Evolutionary conservation across 2,329 filamentous ascomycete species (phyloP).

Genomic region (Colletotrichum navitas): DNA sequence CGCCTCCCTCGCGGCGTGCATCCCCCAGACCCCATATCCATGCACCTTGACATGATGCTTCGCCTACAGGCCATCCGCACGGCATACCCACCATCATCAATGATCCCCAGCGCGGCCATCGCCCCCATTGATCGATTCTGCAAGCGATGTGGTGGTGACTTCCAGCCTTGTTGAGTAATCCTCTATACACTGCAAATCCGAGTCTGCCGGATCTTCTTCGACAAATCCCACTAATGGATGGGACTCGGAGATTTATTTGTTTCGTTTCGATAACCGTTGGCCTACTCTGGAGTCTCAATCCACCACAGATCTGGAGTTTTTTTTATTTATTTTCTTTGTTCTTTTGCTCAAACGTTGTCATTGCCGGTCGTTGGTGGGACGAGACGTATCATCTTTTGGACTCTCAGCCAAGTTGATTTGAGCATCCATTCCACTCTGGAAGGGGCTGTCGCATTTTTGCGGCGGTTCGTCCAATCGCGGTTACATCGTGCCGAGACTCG

Average conservation of each 20-base stretch:
- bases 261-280: slow-evolving; percentile 29
- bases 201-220: slow-evolving; percentile 12
- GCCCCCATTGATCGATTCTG: slow-evolving; percentile 7
- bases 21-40: slow-evolving; percentile 7
- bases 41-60: slow-evolving; percentile 12
- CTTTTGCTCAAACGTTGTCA: slow-evolving; percentile 4
- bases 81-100: slow-evolving; percentile 21
- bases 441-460: slow-evolving; percentile 8
- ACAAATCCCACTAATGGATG: slow-evolving; percentile 20
- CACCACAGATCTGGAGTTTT: no score
- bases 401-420: slow-evolving; percentile 16
- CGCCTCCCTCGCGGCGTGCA: slow-evolving; percentile 7
- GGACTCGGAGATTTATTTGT: slow-evolving; percentile 37
- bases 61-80: slow-evolving; percentile 25
- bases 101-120: slow-evolving; percentile 7
- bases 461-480: slow-evolving; percentile 27
- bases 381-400: slow-evolving; percentile 5
- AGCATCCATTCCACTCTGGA: slow-evolving; percentile 1
- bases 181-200: slow-evolving; percentile 12
- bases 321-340: background rate
- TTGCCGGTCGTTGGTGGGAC: background rate
- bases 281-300: background rate
- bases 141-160: slow-evolving; percentile 4
- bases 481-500: slow-evolving; percentile 35
- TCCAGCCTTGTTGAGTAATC: slow-evolving; percentile 11